Evolutionary conservation across 2,329 filamentous ascomycete genomes (phyloP).

Genomic region (Hymenoscyphus salicellus): DNA sequence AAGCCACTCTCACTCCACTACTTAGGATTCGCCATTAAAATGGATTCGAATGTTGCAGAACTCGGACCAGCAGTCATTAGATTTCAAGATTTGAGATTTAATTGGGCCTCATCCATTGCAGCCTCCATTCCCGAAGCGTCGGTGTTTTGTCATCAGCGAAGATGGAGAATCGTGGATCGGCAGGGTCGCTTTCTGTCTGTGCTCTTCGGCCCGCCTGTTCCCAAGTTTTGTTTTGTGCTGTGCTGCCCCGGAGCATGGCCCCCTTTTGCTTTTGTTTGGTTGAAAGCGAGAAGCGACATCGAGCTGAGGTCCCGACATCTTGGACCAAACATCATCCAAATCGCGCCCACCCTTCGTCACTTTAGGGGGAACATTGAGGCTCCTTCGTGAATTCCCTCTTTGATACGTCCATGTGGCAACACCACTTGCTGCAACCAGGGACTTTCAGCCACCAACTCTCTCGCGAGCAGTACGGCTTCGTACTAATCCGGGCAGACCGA

Average conservation of each 20-base stretch:
- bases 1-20: background rate
- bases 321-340: background rate
- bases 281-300: background rate
- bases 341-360: background rate
- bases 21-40: background rate
- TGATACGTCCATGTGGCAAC: background rate
- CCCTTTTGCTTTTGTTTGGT: background rate
- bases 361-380: background rate
- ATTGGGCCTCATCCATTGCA: background rate
- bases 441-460: background rate
- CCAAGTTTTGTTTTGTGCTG: background rate
- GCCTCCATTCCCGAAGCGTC: background rate
- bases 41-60: background rate
- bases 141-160: background rate
- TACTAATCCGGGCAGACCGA: background rate
- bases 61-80: background rate
- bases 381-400: background rate
- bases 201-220: background rate
- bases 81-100: background rate
- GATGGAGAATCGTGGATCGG: conserved; percentile 2
- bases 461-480: background rate
- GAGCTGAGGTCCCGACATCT: background rate
- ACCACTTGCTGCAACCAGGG: background rate
- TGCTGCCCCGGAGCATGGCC: background rate
- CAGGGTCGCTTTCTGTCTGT: background rate